Evolutionary conservation across 306 rosid genomes (phyloP).

Genomic region (Gynostemma pentaphyllum): DNA sequence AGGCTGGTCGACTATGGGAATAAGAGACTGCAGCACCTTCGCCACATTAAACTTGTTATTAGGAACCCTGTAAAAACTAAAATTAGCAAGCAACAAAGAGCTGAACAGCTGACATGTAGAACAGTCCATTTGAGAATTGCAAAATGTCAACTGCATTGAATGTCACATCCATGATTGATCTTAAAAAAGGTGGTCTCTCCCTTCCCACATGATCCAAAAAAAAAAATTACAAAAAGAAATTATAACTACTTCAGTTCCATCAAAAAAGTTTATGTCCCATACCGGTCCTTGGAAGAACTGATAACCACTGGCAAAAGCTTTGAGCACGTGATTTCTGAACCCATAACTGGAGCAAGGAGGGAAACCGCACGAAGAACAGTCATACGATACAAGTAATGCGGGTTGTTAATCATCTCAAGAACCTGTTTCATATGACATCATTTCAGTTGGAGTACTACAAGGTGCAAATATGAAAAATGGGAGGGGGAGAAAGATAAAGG

Average conservation of each 20-base stretch:
- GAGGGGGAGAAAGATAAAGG: too few relatives aligned
- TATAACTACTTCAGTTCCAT: background rate
- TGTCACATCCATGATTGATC: background rate
- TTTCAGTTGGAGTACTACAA: background rate
- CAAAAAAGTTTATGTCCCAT: background rate
- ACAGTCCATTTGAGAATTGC: background rate
- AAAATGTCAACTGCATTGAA: background rate
- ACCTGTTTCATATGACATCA: slow-evolving; percentile 42
- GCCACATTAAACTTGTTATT: slow-evolving; percentile 92
- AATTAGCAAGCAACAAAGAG: slow-evolving; percentile 18
- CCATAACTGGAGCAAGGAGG: slow-evolving; percentile 91
- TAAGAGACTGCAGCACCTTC: slow-evolving; percentile 78
- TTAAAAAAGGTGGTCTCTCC: background rate
- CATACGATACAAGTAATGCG: slow-evolving; percentile 94
- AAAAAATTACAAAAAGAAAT: background rate
- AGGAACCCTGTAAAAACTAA: slow-evolving; percentile 52
- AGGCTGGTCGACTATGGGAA: slow-evolving; percentile 86
- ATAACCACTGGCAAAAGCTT: slow-evolving; percentile 64
- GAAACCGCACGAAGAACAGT: slow-evolving; percentile 77
- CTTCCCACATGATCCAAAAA: background rate
- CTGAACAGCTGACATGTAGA: background rate
- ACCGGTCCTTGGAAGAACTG: slow-evolving; percentile 81
- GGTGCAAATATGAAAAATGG: background rate
- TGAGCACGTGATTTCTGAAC: slow-evolving; percentile 76
- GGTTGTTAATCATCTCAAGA: slow-evolving; percentile 76